A percentile compares a stretch with the other conserved stretches of the same genome.
Evolutionary conservation across 2,329 filamentous ascomycete species (phyloP).

Genomic region (Pyrenochaeta sp.): DNA sequence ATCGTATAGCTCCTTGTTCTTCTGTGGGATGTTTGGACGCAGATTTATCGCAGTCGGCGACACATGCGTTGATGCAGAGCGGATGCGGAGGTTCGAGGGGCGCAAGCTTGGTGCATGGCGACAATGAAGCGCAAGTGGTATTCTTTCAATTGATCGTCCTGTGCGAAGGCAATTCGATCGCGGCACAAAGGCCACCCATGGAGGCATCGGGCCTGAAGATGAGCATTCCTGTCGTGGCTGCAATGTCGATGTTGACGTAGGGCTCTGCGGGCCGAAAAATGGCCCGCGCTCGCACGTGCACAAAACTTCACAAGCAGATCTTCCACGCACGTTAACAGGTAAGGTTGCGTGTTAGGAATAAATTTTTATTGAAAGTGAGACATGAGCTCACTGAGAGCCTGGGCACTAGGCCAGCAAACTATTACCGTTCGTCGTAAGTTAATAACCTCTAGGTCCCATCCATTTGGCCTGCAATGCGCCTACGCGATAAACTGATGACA

Average conservation of each 20-base stretch:
- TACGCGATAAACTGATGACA: constrained; percentile 36
- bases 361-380: constrained; percentile 33
- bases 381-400: constrained; percentile 23
- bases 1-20: constrained; percentile 65
- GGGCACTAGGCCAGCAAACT: constrained; percentile 37
- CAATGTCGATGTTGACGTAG: constrained; percentile 32
- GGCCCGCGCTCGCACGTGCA: neutral
- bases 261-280: neutral
- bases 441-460: constrained; percentile 35
- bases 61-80: constrained; percentile 54
- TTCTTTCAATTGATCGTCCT: constrained; percentile 36
- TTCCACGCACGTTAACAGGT: too few relatives aligned
- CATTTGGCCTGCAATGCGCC: constrained; percentile 37
- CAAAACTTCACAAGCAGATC: neutral
- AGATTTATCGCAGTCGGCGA: constrained; percentile 64
- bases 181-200: constrained; percentile 50
- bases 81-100: constrained; percentile 28
- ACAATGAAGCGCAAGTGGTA: constrained; percentile 32
- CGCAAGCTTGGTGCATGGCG: constrained; percentile 31
- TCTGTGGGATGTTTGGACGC: constrained; percentile 61
- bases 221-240: constrained; percentile 30
- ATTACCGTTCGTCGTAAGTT: constrained; percentile 40
- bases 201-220: constrained; percentile 52
- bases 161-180: constrained; percentile 38
- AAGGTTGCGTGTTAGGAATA: constrained; percentile 12